phyloP scores from a whole-genome alignment of 306 rosid genomes.

The Hippophae rhamnoides region DNA sequence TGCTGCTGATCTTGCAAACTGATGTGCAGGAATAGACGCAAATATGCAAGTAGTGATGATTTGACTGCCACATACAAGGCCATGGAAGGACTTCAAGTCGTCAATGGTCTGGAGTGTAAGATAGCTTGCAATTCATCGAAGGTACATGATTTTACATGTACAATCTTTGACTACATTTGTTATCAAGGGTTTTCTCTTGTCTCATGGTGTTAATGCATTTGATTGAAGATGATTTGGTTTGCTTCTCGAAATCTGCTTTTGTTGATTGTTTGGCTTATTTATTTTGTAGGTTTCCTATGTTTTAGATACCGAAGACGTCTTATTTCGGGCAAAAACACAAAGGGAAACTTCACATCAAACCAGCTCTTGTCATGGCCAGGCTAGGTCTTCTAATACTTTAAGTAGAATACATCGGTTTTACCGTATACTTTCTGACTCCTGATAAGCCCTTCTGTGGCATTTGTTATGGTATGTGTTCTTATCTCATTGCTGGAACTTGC shows the following conservation, averaged over 20 bases:
- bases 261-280: constrained; percentile 11
- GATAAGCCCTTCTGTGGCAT: constrained; percentile 26
- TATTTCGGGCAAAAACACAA: constrained; percentile 59
- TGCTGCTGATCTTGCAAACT: constrained; percentile 18
- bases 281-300: constrained; percentile 72
- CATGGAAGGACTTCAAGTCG: constrained; percentile 63
- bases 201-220: constrained; percentile 1
- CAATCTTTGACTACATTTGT: constrained; percentile 2
- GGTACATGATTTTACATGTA: constrained; percentile 30
- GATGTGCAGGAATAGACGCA: constrained; percentile 60
- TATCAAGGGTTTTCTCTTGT: constrained; percentile 3
- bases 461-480: constrained; percentile 43
- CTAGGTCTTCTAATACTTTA: constrained; percentile 36
- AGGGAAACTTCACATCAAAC: constrained; percentile 35
- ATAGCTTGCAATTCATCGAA: constrained; percentile 88
- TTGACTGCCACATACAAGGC: constrained; percentile 52
- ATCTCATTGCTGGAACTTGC: constrained; percentile 10
- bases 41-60: constrained; percentile 50
- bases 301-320: constrained; percentile 84
- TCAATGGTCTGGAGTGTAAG: constrained; percentile 96
- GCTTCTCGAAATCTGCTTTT: constrained; percentile 8
- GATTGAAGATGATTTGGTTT: constrained; percentile 2
- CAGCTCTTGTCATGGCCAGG: constrained; percentile 35
- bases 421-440: constrained; percentile 44
- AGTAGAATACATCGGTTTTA: constrained; percentile 57